A percentile compares a stretch with the other conserved stretches of the same genome.
Evolutionary conservation across 2,329 filamentous ascomycete species (phyloP).

Genomic region (Chaetomium globosum): DNA sequence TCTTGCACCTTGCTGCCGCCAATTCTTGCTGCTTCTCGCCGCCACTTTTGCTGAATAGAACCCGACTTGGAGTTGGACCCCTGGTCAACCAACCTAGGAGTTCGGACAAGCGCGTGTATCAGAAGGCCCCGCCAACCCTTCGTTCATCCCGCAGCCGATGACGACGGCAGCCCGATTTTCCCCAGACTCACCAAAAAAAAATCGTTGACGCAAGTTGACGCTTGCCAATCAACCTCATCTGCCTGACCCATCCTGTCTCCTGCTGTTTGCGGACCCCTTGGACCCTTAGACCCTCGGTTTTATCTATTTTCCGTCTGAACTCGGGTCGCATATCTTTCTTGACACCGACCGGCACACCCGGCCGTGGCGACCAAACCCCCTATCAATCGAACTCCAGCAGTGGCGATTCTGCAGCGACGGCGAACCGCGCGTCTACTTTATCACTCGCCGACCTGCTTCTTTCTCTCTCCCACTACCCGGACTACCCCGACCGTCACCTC

Average conservation of each 20-base stretch:
- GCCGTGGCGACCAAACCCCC: constrained; percentile 15
- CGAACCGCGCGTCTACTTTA: constrained; percentile 7
- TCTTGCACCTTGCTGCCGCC: not conserved
- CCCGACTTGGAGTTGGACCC: not conserved
- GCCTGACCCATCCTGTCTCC: constrained; percentile 8
- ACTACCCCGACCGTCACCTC: not conserved
- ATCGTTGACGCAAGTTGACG: not conserved
- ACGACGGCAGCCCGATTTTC: constrained; percentile 21
- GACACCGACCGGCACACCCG: constrained; percentile 12
- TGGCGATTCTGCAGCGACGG: constrained; percentile 15
- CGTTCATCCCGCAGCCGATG: constrained; percentile 22
- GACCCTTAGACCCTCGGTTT: not conserved
- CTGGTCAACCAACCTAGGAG: constrained; percentile 5
- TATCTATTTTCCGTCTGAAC: not conserved
- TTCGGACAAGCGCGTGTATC: constrained; percentile 2
- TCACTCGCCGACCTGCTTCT: not conserved
- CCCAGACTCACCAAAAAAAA: constrained; percentile 12
- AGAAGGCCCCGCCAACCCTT: constrained; percentile 18
- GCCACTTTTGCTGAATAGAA: not conserved
- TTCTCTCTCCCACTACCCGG: not conserved
- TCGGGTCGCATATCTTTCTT: not conserved
- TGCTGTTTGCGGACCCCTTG: not conserved
- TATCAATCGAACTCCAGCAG: not conserved
- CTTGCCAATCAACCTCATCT: constrained; percentile 26
- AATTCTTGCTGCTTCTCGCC: not conserved